phyloP scores from a whole-genome alignment of 306 rosid genomes.

The Corylus americana region DNA sequence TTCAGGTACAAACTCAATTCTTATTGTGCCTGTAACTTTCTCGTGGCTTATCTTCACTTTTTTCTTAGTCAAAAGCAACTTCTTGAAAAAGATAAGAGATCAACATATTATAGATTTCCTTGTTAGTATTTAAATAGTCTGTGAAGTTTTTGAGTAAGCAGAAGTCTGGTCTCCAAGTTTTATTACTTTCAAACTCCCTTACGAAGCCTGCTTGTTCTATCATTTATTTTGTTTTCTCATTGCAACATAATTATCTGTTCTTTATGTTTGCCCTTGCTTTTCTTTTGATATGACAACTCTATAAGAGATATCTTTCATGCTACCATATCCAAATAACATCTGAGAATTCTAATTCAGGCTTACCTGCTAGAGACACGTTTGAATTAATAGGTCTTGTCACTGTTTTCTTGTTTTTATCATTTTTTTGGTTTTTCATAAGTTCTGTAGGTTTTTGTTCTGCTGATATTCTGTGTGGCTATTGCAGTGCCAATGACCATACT shows the following conservation, averaged over 20 bases:
- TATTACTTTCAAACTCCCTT: background rate
- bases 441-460: constrained; percentile 15
- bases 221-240: background rate
- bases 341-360: background rate
- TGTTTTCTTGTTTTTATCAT: constrained; percentile 5
- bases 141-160: background rate
- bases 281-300: background rate
- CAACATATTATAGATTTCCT: background rate
- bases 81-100: background rate
- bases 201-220: background rate
- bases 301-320: background rate
- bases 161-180: constrained; percentile 6
- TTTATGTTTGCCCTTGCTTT: background rate
- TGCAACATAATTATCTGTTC: background rate
- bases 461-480: constrained; percentile 18
- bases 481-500: constrained; percentile 77
- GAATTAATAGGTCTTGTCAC: background rate
- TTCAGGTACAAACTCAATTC: constrained; percentile 60
- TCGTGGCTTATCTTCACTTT: constrained; percentile 14
- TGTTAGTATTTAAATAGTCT: background rate
- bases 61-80: background rate
- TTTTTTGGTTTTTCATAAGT: constrained; percentile 19
- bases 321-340: background rate
- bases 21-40: constrained; percentile 11
- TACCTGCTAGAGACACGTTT: background rate